Evolutionary conservation across 2,329 filamentous ascomycete genomes (phyloP).

Genomic region (Colletotrichum destructivum): DNA sequence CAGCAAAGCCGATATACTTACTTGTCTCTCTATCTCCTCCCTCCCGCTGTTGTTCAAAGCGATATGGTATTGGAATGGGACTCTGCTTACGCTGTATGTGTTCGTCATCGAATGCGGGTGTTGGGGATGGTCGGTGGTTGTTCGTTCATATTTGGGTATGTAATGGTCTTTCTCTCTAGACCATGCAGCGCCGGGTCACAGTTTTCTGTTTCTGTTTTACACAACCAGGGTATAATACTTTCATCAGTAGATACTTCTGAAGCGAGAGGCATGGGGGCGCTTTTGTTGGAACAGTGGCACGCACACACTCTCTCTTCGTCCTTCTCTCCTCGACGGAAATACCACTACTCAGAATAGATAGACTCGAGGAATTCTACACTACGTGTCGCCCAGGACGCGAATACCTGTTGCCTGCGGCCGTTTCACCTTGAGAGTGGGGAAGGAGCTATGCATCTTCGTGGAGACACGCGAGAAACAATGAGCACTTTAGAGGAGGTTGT

Average conservation of each 20-base stretch:
- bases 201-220: conserved; percentile 11
- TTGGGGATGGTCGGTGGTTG: neutral
- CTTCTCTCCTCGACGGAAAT: conserved; percentile 14
- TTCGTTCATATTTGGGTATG: neutral
- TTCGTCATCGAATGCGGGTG: conserved; percentile 30
- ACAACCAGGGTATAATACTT: conserved; percentile 23
- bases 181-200: neutral
- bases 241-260: conserved; percentile 27
- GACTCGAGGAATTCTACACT: conserved; percentile 17
- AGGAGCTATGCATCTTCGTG: neutral
- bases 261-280: neutral
- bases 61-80: neutral
- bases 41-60: neutral
- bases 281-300: neutral
- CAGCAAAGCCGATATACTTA: neutral
- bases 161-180: neutral
- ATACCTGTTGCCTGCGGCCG: neutral
- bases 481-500: too few species aligned
- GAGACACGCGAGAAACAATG: conserved; percentile 1
- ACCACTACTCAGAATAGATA: conserved; percentile 35
- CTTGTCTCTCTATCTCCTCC: conserved; percentile 3
- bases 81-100: conserved; percentile 18
- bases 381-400: neutral
- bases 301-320: conserved; percentile 1
- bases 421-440: conserved; percentile 27